phyloP scores from a whole-genome alignment of 805 yeast genomes.

The Starmerella potacharoeniae region DNA sequence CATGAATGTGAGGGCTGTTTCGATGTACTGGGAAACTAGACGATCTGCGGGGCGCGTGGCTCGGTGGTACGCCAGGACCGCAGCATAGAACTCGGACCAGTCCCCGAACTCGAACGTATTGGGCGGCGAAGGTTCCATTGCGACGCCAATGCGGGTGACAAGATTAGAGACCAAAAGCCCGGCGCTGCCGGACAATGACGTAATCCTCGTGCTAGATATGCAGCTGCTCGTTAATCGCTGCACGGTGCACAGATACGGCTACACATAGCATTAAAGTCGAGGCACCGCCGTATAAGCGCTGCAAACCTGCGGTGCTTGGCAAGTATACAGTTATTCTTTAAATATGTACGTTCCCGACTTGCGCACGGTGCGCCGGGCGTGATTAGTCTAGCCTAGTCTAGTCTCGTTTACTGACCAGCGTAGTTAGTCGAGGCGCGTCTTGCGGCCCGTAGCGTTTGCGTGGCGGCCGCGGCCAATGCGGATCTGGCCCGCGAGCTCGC shows the following conservation, averaged over 20 bases:
- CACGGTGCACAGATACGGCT: too few species aligned
- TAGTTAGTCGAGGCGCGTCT: conserved; percentile 5
- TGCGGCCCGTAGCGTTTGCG: conserved; percentile 44
- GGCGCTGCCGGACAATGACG: too few species aligned
- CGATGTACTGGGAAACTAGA: neutral
- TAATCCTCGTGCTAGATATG: too few species aligned
- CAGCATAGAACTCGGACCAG: neutral
- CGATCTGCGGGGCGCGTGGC: neutral
- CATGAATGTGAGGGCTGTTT: neutral
- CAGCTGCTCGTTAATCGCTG: too few species aligned
- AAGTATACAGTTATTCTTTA: neutral
- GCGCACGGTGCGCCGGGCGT: too few species aligned
- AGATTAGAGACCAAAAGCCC: too few species aligned
- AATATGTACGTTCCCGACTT: too few species aligned
- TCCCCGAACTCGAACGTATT: neutral
- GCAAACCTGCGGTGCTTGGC: too few species aligned
- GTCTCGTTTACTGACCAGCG: neutral
- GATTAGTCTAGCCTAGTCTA: neutral
- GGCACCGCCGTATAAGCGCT: too few species aligned
- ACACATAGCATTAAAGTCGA: too few species aligned
- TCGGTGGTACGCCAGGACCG: neutral
- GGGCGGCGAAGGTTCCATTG: neutral
- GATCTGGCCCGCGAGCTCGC: conserved; percentile 38
- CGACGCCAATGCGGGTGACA: too few species aligned
- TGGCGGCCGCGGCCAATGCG: conserved; percentile 76